These are phyloP conservation scores for Fraxinus paxiana DNA, from an alignment of 305 asterid genomes.

Conservation along the genomic window DNA sequence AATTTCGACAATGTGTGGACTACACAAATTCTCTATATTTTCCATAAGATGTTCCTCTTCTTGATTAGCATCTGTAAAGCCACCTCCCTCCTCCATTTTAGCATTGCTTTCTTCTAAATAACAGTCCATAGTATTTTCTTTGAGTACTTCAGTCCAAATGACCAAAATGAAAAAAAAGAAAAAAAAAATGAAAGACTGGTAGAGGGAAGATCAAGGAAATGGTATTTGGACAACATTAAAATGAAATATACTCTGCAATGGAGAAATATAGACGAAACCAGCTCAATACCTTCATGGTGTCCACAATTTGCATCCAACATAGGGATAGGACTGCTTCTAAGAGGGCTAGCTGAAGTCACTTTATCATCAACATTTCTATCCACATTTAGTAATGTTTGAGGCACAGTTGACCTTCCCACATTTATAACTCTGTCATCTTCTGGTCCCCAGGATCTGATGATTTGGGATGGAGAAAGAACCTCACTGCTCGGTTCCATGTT, in stretches of 20 bases:
- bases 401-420: constrained; percentile 25
- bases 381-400: constrained; percentile 14
- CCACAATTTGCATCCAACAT: constrained; percentile 12
- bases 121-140: constrained; percentile 16
- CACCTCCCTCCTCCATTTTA: constrained; percentile 25
- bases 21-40: constrained; percentile 24
- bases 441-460: constrained; percentile 28
- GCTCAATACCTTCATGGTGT: constrained; percentile 22
- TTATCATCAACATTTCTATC: constrained; percentile 14
- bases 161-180: background rate
- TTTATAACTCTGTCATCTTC: constrained; percentile 27
- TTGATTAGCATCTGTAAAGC: constrained; percentile 17
- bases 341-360: constrained; percentile 12
- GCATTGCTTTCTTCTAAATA: constrained; percentile 30
- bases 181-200: background rate
- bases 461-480: constrained; percentile 30
- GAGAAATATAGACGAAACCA: background rate
- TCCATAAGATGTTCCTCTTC: constrained; percentile 17
- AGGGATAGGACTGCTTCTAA: constrained; percentile 18
- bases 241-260: background rate
- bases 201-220: background rate
- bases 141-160: background rate
- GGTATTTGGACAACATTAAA: background rate
- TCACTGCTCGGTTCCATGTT: constrained; percentile 35
- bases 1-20: constrained; percentile 19